phyloP scores from a whole-genome alignment of 441 rosid genomes.

The Breynia disticha region DNA sequence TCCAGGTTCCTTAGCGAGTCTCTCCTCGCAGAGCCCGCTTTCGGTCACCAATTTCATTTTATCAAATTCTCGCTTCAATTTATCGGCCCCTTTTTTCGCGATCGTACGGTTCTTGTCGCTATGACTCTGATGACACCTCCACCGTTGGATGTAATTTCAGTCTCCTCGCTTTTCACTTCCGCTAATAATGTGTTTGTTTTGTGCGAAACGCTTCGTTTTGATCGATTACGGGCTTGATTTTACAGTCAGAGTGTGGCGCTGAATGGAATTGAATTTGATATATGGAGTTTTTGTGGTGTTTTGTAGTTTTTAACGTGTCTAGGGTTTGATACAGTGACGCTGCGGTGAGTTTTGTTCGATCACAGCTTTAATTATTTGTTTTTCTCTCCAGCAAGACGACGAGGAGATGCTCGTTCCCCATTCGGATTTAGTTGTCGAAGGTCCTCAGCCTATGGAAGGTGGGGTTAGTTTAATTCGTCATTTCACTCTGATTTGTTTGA shows the following conservation, averaged over 20 bases:
- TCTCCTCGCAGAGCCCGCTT: slow-evolving; percentile 19
- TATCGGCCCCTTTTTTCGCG: slow-evolving; percentile 17
- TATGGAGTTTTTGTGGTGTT: slow-evolving; percentile 7
- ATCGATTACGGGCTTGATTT: slow-evolving; percentile 19
- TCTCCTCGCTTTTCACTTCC: neutral
- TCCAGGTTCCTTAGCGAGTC: slow-evolving; percentile 19
- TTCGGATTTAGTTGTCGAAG: slow-evolving; percentile 67
- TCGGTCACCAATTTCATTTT: neutral
- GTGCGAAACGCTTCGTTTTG: neutral
- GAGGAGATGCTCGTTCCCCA: slow-evolving; percentile 96
- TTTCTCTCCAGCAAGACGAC: slow-evolving; percentile 66
- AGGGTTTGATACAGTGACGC: neutral
- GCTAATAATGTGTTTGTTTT: slow-evolving; percentile 5
- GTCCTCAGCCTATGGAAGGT: slow-evolving; percentile 98
- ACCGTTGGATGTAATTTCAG: slow-evolving; percentile 54
- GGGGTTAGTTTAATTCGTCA: slow-evolving; percentile 2
- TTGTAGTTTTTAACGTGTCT: slow-evolving; percentile 2
- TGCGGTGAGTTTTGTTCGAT: neutral
- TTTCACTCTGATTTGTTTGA: slow-evolving; percentile 9
- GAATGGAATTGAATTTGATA: slow-evolving; percentile 4
- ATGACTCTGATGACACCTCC: slow-evolving; percentile 90
- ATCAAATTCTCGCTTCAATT: neutral
- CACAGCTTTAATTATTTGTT: slow-evolving; percentile 38
- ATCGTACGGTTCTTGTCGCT: slow-evolving; percentile 26
- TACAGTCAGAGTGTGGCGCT: slow-evolving; percentile 6